Base-by-base conservation (phyloP, 352 stramenopile species). In the Nothophytophthora sp. region DNA sequence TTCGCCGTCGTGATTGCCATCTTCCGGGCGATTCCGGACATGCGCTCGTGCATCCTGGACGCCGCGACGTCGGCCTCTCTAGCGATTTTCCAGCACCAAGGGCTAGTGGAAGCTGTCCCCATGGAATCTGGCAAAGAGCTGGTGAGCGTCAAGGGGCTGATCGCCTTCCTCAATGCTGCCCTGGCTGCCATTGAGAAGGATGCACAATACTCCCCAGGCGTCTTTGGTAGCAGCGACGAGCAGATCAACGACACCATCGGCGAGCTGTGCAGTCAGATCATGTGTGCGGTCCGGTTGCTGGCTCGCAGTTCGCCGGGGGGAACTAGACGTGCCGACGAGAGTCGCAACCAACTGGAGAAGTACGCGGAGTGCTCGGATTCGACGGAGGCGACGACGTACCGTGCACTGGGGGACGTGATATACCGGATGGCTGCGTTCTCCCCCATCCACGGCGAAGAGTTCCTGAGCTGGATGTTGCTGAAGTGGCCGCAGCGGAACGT, bases 401-500 rank as follows among this genome's bases (percentile, higher is more conserved):
- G 62, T 7, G 70, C 69, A 0, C 65, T 91, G 25, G 73, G 71
- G 1, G 72, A 87, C 27, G 53, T 91, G n/a, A 53, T 93, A n/a
- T 74, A 75, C 44, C 63, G 65, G 11, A 70, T 93, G 35, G 62
- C 72, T 0, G 49, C 67, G 18, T 82, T 90, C 49, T 91, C 76
- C 3, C 78, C 80, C 1, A 60, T 68, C 19, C 79, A 91, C 32
- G 80, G 77, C 18, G 66, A 90, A 37, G 55, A 74, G 10, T 75
- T 90, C 15, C 43, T 93, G 23, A 50, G 61, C 9, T 90, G 80
- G 74, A 80, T 91, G 67, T 35, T 93, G 18, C 65, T 63, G 25
- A 89, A 88, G 49, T 93, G 82, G 82, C 82, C 82, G 4, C 63
- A 70, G 38, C 71, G 80, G 40, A 86, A 86, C 53, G 80, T 90